Conservation (phyloP, 1,139 yeast species). For the Petasospora rhodanensis region DNA sequence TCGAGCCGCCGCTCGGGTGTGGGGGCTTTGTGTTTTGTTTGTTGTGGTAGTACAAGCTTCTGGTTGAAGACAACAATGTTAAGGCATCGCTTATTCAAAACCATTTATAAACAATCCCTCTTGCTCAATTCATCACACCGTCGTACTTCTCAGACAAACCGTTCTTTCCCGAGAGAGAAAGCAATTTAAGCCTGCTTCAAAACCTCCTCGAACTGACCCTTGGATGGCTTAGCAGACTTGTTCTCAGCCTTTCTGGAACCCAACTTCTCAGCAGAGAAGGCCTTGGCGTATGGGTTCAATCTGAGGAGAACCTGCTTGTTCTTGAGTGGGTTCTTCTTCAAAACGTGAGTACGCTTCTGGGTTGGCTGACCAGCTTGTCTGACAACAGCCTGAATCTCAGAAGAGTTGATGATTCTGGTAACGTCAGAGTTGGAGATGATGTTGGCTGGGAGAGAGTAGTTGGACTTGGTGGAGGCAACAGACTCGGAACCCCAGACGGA, state of each 20-base stretch:
- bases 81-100: too few species aligned
- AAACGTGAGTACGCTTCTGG: slow-evolving; percentile 92
- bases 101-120: too few species aligned
- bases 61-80: too few species aligned
- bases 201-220: slow-evolving; percentile 66
- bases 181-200: slow-evolving; percentile 48
- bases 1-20: too few species aligned
- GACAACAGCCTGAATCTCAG: slow-evolving; percentile 96
- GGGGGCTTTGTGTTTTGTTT: too few species aligned
- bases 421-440: slow-evolving; percentile 94
- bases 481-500: slow-evolving; percentile 95
- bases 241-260: slow-evolving; percentile 78
- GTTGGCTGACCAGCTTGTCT: slow-evolving; percentile 95
- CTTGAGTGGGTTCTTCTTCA: slow-evolving; percentile 99
- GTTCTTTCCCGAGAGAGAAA: background rate
- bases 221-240: slow-evolving; percentile 61
- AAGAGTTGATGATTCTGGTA: slow-evolving; percentile 96
- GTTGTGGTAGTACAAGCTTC: too few species aligned
- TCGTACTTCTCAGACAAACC: background rate
- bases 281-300: slow-evolving; percentile 99
- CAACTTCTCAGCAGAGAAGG: slow-evolving; percentile 85
- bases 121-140: too few species aligned
- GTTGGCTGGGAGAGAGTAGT: slow-evolving; percentile 91
- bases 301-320: slow-evolving; percentile 98
- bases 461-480: slow-evolving; percentile 79